Evolutionary conservation across 2,329 filamentous ascomycete genomes (phyloP).

Genomic region (Leptographium lundbergii): DNA sequence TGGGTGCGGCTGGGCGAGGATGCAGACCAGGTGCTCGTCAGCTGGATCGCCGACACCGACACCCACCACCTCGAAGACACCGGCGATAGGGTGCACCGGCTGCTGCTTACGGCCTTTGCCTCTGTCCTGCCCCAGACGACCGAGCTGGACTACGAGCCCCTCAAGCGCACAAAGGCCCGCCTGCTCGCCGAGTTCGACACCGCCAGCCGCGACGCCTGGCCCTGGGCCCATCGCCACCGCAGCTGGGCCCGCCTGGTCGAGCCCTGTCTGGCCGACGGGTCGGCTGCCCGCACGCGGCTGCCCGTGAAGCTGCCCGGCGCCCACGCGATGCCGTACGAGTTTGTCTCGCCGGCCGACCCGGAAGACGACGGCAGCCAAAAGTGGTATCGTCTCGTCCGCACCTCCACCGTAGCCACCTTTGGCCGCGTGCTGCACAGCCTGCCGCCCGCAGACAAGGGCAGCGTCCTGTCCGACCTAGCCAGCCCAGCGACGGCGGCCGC

Average conservation of each 20-base stretch:
- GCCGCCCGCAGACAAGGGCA: not conserved
- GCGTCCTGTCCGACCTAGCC: not conserved
- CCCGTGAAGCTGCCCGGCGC: not conserved
- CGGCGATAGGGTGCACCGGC: conserved; percentile 31
- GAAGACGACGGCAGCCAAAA: not conserved
- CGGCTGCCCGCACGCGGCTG: not conserved
- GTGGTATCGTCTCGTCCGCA: conserved; percentile 1
- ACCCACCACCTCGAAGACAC: conserved; percentile 20
- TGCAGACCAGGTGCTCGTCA: not conserved
- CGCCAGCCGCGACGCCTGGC: conserved; percentile 18
- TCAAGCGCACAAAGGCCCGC: conserved; percentile 12
- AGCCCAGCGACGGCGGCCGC: not conserved
- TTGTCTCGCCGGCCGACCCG: not conserved
- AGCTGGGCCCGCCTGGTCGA: not conserved
- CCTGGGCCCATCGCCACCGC: conserved; percentile 22
- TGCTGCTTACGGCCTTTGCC: conserved; percentile 25
- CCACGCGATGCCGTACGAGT: not conserved
- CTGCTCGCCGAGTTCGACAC: conserved; percentile 20
- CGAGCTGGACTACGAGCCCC: conserved; percentile 12
- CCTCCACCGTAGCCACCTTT: conserved; percentile 27
- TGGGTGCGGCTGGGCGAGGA: conserved; percentile 22
- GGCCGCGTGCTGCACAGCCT: conserved; percentile 34
- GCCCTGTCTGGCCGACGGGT: not conserved
- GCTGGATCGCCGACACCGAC: conserved; percentile 3
- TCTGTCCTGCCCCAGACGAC: conserved; percentile 7